Evolutionary conservation across 2,329 filamentous ascomycete genomes (phyloP).

Genomic region (Leptodontidium sp.): DNA sequence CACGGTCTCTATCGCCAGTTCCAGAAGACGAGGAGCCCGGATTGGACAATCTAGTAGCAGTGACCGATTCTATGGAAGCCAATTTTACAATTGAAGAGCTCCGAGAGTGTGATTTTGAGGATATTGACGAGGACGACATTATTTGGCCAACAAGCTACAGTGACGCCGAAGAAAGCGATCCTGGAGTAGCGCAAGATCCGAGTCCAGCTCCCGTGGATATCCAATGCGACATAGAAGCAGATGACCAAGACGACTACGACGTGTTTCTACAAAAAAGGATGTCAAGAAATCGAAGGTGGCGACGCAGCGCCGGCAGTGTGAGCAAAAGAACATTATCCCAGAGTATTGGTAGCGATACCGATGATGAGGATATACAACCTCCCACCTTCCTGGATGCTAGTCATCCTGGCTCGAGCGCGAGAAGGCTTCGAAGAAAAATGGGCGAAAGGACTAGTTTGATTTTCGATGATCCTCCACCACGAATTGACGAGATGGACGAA

Average conservation of each 20-base stretch:
- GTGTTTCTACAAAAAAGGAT: not conserved
- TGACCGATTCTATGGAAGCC: not conserved
- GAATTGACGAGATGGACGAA: not conserved
- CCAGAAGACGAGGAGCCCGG: not conserved
- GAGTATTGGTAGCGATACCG: slow-evolving; percentile 47
- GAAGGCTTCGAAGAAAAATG: not conserved
- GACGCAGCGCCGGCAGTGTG: slow-evolving; percentile 41
- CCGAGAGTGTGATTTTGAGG: not conserved
- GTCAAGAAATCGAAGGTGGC: slow-evolving; percentile 26
- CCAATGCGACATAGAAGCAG: not conserved
- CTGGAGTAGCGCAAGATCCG: not conserved
- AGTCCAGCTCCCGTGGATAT: not conserved
- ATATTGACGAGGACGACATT: not conserved
- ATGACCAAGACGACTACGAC: not conserved
- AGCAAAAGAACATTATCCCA: slow-evolving; percentile 44
- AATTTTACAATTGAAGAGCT: not conserved
- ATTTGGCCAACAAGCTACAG: not conserved
- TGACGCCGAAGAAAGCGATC: not conserved
- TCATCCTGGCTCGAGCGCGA: slow-evolving; percentile 42
- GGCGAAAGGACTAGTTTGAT: not conserved
- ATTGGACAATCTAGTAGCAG: too few relatives aligned
- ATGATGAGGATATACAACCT: slow-evolving; percentile 46
- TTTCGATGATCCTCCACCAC: not conserved
- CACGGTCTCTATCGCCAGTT: not conserved
- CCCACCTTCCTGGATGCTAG: slow-evolving; percentile 38